These are phyloP conservation scores for Herpetomonas samuelpessoai DNA, from an alignment of 208 protist species.

Conservation along the genomic window DNA sequence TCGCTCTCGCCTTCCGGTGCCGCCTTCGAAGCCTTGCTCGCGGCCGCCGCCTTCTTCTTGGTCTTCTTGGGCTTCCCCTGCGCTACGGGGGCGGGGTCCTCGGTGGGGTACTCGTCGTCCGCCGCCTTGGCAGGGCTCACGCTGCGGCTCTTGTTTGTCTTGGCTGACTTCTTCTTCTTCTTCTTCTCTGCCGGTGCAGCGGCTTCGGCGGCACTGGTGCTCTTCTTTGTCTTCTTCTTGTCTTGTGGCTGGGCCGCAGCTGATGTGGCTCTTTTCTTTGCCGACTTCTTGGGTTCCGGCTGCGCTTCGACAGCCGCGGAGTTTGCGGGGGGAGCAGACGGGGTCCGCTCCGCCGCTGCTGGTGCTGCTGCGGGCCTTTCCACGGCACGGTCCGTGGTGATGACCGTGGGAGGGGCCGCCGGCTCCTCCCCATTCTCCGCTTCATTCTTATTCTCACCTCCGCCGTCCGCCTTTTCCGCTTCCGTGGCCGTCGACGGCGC, in stretches of 20 bases:
- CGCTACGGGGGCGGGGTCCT: neutral
- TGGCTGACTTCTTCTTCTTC: slow-evolving; percentile 8
- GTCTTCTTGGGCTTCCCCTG: neutral
- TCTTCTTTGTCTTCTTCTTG: too few species aligned
- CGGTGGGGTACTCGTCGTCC: neutral
- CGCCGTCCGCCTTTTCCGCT: too few species aligned
- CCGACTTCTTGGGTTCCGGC: neutral
- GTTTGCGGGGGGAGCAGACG: too few species aligned
- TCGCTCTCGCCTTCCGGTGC: neutral
- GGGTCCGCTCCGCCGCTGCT: neutral
- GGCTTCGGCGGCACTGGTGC: too few species aligned
- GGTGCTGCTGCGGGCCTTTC: neutral
- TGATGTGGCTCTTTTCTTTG: neutral
- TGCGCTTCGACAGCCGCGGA: neutral
- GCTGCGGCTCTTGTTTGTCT: too few species aligned
- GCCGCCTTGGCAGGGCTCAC: too few species aligned
- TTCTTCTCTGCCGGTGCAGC: neutral
- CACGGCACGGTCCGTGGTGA: slow-evolving; percentile 2
- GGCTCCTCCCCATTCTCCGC: too few species aligned
- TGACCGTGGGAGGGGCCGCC: too few species aligned
- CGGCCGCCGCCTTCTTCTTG: neutral
- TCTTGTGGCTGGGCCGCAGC: neutral
- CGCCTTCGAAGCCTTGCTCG: slow-evolving; percentile 3
- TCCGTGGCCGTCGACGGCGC: too few species aligned
- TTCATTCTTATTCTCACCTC: too few species aligned